Base-by-base conservation (phyloP, 768 basidiomycete genomes). In the Lactifluus subvellereus region DNA sequence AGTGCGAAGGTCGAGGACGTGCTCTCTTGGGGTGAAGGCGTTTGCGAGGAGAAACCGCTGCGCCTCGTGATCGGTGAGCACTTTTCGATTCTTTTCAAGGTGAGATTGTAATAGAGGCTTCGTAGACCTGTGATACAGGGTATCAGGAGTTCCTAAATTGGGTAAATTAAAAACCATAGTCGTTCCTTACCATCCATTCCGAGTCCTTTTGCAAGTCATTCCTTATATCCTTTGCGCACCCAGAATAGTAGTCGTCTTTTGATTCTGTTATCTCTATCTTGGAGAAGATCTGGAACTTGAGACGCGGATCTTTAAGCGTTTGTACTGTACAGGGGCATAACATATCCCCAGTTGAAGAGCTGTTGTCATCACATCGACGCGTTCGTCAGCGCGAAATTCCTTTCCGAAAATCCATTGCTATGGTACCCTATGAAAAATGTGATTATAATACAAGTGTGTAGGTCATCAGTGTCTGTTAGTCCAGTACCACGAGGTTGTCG, bases 401-500 rank as follows among this genome's bases (percentile, higher is more conserved):
- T 38, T 43, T 49, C 27, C 27, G 27, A 2, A 43, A 48, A 10
- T 42, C 30, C 18, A 51, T 30, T 61, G 42, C 22, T 48, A 54
- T 38, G 50, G 8, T 18, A 40, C 13, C 40, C 13, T 6, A 43
- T 43, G 43, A 42, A 48, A 33, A 20, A 6, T 50, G 11, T n/a
- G 38, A 27, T 14, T 62, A 45, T 11, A 42, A 53, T 55, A 57
- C 47, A 62, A 22, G 27, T 51, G 30, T 49, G 13, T n/a, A 22
- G 40, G 13, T 6, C 16, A 49, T 54, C 33, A 22, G 51, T 47
- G 42, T 22, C 20, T 48, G 13, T 74, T 67, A 86, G 71, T 86
- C 85, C 20, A 82, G 68, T 18, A 86, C 82, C n/a, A 79, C 75
- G 56, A 88, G 72, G 13, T 78, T 80, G n/a, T 79, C 80, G 63